Conservation (phyloP, 371 early-diverging fungal species). For the Apophysomyces trapeziformis region DNA sequence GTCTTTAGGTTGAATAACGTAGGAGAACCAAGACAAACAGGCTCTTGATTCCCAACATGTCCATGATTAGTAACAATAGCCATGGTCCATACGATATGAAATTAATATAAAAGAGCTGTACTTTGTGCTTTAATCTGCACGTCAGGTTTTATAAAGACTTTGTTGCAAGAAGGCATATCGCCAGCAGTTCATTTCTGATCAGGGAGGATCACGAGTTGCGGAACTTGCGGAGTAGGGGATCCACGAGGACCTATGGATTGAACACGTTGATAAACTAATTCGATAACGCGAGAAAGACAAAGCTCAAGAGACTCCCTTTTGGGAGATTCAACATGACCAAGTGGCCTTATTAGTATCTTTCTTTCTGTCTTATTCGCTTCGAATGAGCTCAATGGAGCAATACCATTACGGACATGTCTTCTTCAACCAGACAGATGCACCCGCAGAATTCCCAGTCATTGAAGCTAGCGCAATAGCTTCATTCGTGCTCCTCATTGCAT, state of each 20-base stretch:
- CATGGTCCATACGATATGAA: too few relatives aligned
- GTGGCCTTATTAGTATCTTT: neutral
- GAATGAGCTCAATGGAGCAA: neutral
- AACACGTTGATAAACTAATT: slow-evolving; percentile 4
- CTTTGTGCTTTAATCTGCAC: too few relatives aligned
- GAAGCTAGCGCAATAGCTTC: neutral
- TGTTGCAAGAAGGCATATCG: too few relatives aligned
- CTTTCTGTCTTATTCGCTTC: neutral
- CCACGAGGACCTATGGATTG: slow-evolving; percentile 3
- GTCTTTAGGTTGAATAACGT: too few relatives aligned
- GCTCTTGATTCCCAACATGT: too few relatives aligned
- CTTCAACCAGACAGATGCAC: too few relatives aligned
- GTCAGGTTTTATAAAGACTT: too few relatives aligned
- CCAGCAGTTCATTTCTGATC: neutral
- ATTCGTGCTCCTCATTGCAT: slow-evolving; percentile 18
- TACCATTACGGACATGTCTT: neutral
- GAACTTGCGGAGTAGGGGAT: slow-evolving; percentile 2
- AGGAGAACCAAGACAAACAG: too few relatives aligned
- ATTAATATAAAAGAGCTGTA: too few relatives aligned
- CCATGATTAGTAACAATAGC: too few relatives aligned
- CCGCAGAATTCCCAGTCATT: neutral
- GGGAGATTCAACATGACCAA: neutral
- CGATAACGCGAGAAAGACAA: neutral
- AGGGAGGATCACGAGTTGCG: slow-evolving; percentile 7
- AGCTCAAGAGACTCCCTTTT: neutral